Evolutionary conservation across 2,329 filamentous ascomycete species (phyloP).

Genomic region (Trichoderma guizhouense): DNA sequence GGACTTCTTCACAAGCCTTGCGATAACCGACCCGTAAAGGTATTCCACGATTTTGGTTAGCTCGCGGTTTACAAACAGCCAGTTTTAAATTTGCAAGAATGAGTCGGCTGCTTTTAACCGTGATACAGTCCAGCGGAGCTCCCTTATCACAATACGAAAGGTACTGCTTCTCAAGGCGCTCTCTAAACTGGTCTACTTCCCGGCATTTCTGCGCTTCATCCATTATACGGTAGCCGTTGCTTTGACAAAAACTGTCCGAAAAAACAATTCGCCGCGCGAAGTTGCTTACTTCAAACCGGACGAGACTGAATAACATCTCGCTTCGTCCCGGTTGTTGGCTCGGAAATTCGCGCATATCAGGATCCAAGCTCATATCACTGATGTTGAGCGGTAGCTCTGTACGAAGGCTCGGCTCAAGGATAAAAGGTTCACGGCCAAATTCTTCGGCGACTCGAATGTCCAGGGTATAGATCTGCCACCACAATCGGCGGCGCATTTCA

Average conservation of each 20-base stretch:
- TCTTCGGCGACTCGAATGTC: conserved; percentile 52
- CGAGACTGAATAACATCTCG: conserved; percentile 21
- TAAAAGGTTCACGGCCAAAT: conserved; percentile 37
- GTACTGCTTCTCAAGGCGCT: conserved; percentile 9
- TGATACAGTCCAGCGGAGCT: neutral
- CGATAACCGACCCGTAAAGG: neutral
- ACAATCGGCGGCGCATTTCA: conserved; percentile 50
- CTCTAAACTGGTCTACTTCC: neutral
- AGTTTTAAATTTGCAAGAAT: conserved; percentile 1
- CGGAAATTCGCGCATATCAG: neutral
- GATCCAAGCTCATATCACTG: neutral
- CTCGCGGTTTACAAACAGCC: conserved; percentile 27
- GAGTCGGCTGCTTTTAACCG: neutral
- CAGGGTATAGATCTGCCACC: conserved; percentile 51
- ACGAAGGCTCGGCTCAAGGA: conserved; percentile 6
- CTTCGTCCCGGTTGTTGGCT: conserved; percentile 2
- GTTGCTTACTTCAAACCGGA: conserved; percentile 19
- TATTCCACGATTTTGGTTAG: conserved; percentile 47
- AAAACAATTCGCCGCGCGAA: conserved; percentile 9
- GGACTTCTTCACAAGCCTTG: conserved; percentile 13
- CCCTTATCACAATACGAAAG: neutral
- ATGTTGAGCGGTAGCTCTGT: conserved; percentile 10
- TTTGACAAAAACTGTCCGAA: conserved; percentile 12
- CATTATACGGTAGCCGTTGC: neutral
- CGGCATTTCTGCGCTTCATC: neutral